These are phyloP conservation scores for Bertia moriformis DNA, from an alignment of 2,329 filamentous ascomycete species.

Conservation along the genomic window DNA sequence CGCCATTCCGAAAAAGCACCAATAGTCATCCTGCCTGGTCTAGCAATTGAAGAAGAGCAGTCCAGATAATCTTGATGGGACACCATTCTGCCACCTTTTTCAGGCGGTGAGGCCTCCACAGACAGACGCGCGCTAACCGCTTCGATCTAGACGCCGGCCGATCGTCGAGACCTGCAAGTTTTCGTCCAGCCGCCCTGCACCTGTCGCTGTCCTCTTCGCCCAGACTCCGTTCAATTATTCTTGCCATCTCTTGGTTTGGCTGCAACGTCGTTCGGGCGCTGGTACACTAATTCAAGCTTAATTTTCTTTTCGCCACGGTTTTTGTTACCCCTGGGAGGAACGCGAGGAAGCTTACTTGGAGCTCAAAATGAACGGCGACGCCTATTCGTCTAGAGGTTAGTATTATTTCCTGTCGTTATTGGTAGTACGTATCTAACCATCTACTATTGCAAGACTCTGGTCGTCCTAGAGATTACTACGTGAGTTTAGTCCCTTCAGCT, in stretches of 20 bases:
- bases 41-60: not conserved
- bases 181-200: not conserved
- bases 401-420: not conserved
- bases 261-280: too few relatives aligned
- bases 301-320: not conserved
- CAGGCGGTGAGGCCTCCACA: not conserved
- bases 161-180: not conserved
- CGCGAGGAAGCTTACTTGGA: too few relatives aligned
- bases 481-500: not conserved
- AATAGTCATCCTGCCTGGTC: slow-evolving; percentile 2
- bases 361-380: not conserved
- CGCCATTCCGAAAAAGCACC: slow-evolving; percentile 48
- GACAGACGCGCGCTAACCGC: not conserved
- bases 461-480: not conserved
- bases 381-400: not conserved
- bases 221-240: not conserved
- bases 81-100: not conserved
- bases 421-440: not conserved
- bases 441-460: too few relatives aligned
- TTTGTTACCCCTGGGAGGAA: too few relatives aligned
- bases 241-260: too few relatives aligned
- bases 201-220: not conserved
- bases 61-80: too few relatives aligned
- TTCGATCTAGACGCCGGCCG: not conserved
- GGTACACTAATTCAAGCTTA: too few relatives aligned